Conservation (phyloP, 2,329 filamentous ascomycete genomes). For the Pestalotiopsis sp. region DNA sequence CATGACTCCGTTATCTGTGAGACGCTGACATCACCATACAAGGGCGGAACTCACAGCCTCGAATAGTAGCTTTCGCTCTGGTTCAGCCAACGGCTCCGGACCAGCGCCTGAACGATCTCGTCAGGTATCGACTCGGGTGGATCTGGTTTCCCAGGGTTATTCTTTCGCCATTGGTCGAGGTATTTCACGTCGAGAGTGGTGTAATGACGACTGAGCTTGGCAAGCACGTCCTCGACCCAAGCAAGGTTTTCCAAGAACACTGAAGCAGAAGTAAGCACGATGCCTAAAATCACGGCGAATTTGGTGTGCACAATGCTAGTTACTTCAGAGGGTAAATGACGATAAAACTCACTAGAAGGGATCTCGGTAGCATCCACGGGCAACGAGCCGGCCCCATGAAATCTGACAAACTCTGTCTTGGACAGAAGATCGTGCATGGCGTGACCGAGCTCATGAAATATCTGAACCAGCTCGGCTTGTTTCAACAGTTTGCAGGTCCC, state of each 20-base stretch:
- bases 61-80: not conserved
- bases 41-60: not conserved
- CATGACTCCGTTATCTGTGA: not conserved
- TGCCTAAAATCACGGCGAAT: not conserved
- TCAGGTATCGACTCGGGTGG: not conserved
- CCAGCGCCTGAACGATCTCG: not conserved
- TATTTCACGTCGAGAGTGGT: not conserved
- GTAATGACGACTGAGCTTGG: not conserved
- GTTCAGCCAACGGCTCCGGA: not conserved
- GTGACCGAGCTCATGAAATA: constrained; percentile 43
- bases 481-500: constrained; percentile 60
- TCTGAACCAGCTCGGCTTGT: constrained; percentile 58
- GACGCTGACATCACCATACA: not conserved
- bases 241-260: not conserved
- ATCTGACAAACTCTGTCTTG: not conserved
- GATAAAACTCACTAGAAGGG: not conserved
- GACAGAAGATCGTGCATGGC: constrained; percentile 17
- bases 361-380: not conserved
- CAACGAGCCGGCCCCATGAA: not conserved
- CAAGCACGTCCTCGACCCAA: not conserved
- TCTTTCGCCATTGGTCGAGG: not conserved
- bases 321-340: not conserved
- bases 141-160: not conserved
- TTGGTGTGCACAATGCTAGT: not conserved
- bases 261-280: not conserved